phyloP scores from a whole-genome alignment of 1,139 yeast genomes.

The Sugiyamaella xylanicola region DNA sequence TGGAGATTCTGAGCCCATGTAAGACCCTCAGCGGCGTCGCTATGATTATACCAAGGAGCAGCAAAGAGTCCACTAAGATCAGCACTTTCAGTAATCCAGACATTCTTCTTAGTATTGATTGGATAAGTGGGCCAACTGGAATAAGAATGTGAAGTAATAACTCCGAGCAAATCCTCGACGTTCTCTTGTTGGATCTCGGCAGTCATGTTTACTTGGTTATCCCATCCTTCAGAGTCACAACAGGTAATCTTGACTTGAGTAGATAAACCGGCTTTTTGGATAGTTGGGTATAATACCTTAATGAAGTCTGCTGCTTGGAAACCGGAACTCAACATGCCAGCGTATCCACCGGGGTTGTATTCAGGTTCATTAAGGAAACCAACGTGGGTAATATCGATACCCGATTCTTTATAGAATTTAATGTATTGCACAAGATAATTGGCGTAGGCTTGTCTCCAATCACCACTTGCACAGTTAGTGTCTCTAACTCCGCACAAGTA shows the following conservation, averaged over 20 bases:
- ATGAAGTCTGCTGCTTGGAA: constrained; percentile 20
- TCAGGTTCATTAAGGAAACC: constrained; percentile 21
- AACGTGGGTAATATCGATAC: constrained; percentile 17
- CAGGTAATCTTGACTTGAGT: constrained; percentile 17
- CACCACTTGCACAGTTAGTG: constrained; percentile 17
- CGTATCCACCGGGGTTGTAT: constrained; percentile 8
- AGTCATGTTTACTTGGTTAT: constrained; percentile 18
- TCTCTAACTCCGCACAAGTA: constrained; percentile 19
- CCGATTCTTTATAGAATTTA: constrained; percentile 17
- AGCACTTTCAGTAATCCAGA: constrained; percentile 21
- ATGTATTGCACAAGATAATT: constrained; percentile 20
- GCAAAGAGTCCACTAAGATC: constrained; percentile 5
- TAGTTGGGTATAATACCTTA: constrained; percentile 12
- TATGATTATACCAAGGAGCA: constrained; percentile 14
- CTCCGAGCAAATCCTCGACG: constrained; percentile 20
- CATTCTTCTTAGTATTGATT: constrained; percentile 11
- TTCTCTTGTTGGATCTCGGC: constrained; percentile 14
- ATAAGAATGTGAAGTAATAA: constrained; percentile 28
- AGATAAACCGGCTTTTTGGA: constrained; percentile 17
- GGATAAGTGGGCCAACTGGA: constrained; percentile 13
- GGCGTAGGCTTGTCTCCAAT: constrained; percentile 22
- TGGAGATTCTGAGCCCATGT: constrained; percentile 20
- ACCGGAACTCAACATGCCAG: constrained; percentile 18
- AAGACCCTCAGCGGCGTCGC: constrained; percentile 19
- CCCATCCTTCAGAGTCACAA: constrained; percentile 22